These are phyloP conservation scores for Sugiyamaella neomexicana DNA, from an alignment of 1,139 yeast species.

Conservation along the genomic window DNA sequence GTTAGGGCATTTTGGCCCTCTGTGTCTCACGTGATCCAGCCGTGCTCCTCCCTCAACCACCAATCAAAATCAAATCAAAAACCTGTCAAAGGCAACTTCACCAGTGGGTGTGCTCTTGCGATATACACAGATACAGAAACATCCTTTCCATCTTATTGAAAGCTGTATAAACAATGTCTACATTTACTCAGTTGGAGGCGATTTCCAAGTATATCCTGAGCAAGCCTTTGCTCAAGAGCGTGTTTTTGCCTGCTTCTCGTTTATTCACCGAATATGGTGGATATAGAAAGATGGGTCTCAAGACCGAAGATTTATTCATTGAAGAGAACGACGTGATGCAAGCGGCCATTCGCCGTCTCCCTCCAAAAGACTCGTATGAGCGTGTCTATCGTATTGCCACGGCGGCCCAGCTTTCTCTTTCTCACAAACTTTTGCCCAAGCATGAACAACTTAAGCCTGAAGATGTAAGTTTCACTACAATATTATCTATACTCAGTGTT, in stretches of 20 bases:
- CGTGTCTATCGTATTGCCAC: slow-evolving; percentile 90
- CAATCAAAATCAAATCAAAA: slow-evolving; percentile 9
- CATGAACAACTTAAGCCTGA: slow-evolving; percentile 75
- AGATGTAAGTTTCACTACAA: slow-evolving; percentile 47
- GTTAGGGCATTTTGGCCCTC: not conserved
- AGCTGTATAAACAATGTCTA: slow-evolving; percentile 60
- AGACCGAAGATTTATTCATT: slow-evolving; percentile 76
- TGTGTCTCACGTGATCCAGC: not conserved
- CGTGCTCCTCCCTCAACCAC: slow-evolving; percentile 2
- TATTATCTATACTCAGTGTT: not conserved
- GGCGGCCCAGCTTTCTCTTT: slow-evolving; percentile 83
- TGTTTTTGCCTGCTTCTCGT: slow-evolving; percentile 78
- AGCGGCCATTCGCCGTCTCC: slow-evolving; percentile 85
- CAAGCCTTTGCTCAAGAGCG: slow-evolving; percentile 72
- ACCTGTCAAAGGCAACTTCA: not conserved
- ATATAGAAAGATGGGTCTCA: slow-evolving; percentile 90
- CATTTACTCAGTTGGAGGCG: slow-evolving; percentile 80
- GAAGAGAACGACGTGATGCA: slow-evolving; percentile 89
- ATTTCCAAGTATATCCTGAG: slow-evolving; percentile 78
- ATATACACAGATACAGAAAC: not conserved
- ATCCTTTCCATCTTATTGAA: not conserved
- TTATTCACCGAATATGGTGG: slow-evolving; percentile 75
- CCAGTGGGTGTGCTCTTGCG: too few species aligned
- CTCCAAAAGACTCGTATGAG: slow-evolving; percentile 78
- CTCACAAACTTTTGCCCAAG: slow-evolving; percentile 83